phyloP scores from a whole-genome alignment of 31 red algal species.

The Bonnemaisonia californica region DNA sequence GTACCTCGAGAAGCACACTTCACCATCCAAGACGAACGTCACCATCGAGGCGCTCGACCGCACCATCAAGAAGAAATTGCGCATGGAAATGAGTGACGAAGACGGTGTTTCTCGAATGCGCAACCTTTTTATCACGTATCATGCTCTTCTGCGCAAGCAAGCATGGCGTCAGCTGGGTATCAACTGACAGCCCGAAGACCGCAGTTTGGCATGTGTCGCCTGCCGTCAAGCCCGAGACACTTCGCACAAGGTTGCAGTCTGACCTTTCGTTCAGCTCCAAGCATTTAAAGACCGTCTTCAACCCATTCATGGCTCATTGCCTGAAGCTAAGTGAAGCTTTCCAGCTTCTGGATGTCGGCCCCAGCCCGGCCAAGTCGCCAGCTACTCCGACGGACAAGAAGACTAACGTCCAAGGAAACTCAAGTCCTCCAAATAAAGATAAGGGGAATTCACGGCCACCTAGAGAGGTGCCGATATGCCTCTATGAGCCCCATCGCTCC shows the following conservation, averaged over 20 bases:
- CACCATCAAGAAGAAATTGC: background rate
- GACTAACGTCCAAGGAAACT: background rate
- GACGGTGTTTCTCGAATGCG: background rate
- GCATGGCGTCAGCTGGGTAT: no score
- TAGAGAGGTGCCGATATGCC: constrained; percentile 1
- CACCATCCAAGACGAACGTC: background rate
- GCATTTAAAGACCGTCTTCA: no score
- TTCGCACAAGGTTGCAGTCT: no score
- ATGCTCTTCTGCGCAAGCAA: background rate
- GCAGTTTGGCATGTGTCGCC: no score
- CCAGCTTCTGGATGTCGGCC: constrained; percentile 12
- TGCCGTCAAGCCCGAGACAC: no score
- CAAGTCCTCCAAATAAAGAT: background rate
- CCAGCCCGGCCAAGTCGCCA: no score
- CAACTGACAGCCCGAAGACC: no score
- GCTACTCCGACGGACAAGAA: background rate
- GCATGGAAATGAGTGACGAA: background rate
- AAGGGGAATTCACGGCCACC: background rate
- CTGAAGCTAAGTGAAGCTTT: no score
- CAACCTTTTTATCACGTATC: constrained; percentile 1
- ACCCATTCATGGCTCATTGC: no score
- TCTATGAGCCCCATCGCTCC: constrained; percentile 4
- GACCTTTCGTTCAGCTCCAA: no score
- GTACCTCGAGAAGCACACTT: background rate
- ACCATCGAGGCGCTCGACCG: background rate